Conservation (phyloP, 352 stramenopile species). For the Phytophthora uliginosa region DNA sequence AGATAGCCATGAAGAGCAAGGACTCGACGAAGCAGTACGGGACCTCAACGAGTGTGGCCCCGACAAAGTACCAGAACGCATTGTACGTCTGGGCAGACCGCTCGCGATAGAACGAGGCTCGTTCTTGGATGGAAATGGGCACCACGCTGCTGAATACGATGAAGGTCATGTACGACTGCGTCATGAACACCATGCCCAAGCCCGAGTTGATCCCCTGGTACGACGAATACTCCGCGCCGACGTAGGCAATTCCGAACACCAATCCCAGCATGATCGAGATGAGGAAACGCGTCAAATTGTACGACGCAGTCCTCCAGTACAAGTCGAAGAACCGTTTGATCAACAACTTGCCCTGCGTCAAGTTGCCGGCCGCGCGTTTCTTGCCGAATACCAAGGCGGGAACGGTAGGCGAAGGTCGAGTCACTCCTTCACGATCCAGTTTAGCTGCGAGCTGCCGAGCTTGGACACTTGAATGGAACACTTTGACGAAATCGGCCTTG, state of each 20-base stretch:
- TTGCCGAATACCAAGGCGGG: conserved; percentile 21
- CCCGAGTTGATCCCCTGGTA: conserved; percentile 41
- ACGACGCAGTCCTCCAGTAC: conserved; percentile 83
- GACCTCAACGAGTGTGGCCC: conserved; percentile 8
- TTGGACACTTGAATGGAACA: conserved; percentile 21
- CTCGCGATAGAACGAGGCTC: conserved; percentile 16
- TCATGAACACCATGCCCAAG: conserved; percentile 77
- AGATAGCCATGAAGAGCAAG: conserved; percentile 12
- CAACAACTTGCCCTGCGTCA: conserved; percentile 41
- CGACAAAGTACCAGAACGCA: conserved; percentile 24
- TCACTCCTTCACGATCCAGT: conserved; percentile 16
- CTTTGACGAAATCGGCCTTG: conserved; percentile 14
- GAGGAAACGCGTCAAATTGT: conserved; percentile 74
- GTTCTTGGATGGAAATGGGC: conserved; percentile 17
- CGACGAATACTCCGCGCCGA: conserved; percentile 31
- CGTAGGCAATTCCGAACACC: conserved; percentile 21
- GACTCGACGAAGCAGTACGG: conserved; percentile 15
- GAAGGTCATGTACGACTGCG: conserved; percentile 70
- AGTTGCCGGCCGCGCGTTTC: conserved; percentile 27
- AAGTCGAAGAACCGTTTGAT: conserved; percentile 60
- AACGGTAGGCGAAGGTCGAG: conserved; percentile 4
- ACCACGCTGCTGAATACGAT: conserved; percentile 62
- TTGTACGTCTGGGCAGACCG: conserved; percentile 10
- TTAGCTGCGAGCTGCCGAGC: conserved; percentile 3
- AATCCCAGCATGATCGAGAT: conserved; percentile 23